Evolutionary conservation across 2,329 filamentous ascomycete genomes (phyloP), one percentile per base, ranked within the genome.

Genomic region (Trichoderma hamatum): DNA sequence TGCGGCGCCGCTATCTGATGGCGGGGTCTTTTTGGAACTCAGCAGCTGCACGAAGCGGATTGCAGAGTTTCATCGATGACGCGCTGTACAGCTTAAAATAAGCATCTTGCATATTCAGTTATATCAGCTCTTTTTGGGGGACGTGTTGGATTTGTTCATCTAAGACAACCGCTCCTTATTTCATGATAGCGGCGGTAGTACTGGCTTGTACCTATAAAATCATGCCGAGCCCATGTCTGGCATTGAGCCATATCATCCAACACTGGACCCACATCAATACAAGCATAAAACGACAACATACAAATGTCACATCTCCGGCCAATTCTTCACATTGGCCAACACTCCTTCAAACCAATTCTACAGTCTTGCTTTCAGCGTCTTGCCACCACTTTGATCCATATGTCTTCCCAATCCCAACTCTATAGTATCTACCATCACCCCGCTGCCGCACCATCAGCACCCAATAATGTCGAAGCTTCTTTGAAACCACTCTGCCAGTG

Each of bases 381-480:
- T 43, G n/a, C 69, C 69, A 70, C 69, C 69, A 70, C 46, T 19
- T 14, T 24, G 21, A 21, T 10, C 69, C 69, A 60, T 70, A 70
- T 9, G 46, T 68, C 51, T 70, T 70, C 3, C 69, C 69, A n/a
- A 70, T 64, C 11, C 69, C 69, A 36, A 64, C 21, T 26, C 69
- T 62, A 16, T 16, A 7, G 51, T 63, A 69, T 1, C 21, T 60
- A 3, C 65, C 65, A 32, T 70, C 65, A 3, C 16, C 43, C n/a
- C 34, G 43, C 21, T n/a, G 65, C 6, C 69, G 46, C 28, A 70
- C 66, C 24, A 68, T 30, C 58, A 70, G 6, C 21, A 69, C 59
- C 69, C 69, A 70, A 28, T 70, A 68, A 14, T 68, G 59, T 16
- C 69, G 58, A 26, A 70, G 58, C 24, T 70, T 70, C 55, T 43